These are phyloP conservation scores for Citrus unshiu DNA, from an alignment of 345 rosid genomes.

Conservation along the genomic window DNA sequence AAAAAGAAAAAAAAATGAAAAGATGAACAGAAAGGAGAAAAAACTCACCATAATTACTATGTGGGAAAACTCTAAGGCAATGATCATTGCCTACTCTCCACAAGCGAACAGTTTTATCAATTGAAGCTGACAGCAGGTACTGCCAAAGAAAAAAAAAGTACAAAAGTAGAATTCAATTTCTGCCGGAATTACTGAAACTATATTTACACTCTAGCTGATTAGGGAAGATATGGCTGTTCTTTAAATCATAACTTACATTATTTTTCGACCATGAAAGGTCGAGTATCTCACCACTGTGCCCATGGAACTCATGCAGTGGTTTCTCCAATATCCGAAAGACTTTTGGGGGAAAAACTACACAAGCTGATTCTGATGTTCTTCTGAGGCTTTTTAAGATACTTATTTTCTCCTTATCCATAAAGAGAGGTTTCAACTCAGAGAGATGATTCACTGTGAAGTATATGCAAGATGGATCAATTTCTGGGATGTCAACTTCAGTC, in stretches of 20 bases:
- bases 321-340: conserved; percentile 69
- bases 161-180: not conserved
- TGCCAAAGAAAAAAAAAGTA: conserved; percentile 29
- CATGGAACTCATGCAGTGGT: conserved; percentile 66
- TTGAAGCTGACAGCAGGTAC: conserved; percentile 75
- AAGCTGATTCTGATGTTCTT: conserved; percentile 73
- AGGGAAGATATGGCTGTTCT: not conserved
- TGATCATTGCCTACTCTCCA: conserved; percentile 64
- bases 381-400: conserved; percentile 49
- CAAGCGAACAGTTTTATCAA: conserved; percentile 71
- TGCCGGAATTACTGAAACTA: not conserved
- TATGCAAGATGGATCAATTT: conserved; percentile 68
- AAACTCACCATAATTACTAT: conserved; percentile 69
- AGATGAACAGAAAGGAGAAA: not conserved
- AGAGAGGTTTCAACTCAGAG: conserved; percentile 64
- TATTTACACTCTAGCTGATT: not conserved
- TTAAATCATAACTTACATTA: conserved; percentile 49
- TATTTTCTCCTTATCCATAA: conserved; percentile 46
- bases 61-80: conserved; percentile 61
- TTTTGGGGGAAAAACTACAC: conserved; percentile 78
- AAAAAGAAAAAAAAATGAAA: not conserved
- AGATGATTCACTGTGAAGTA: conserved; percentile 72
- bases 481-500: conserved; percentile 56
- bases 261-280: conserved; percentile 78
- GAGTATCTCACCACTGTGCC: conserved; percentile 62